A percentile compares a stretch with the other conserved stretches of the same genome.
phyloP scores from a whole-genome alignment of 108 stramenopile genomes.

The Seminavis robusta region DNA sequence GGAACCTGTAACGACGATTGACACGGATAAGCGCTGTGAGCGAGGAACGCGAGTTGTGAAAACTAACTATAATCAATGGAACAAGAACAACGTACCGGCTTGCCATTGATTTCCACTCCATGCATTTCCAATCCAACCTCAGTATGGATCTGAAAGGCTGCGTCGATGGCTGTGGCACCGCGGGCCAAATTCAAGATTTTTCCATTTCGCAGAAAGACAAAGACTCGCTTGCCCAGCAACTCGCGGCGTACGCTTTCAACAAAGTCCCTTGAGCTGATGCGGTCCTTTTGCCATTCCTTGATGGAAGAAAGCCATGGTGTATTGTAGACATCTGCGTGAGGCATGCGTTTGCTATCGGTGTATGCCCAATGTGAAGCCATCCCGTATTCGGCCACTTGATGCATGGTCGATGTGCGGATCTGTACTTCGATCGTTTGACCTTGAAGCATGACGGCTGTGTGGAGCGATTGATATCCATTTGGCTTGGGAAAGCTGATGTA shows the following conservation, averaged over 20 bases:
- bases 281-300: constrained; percentile 89
- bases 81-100: no score
- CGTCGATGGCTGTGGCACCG: constrained; percentile 88
- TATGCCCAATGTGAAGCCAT: constrained; percentile 94
- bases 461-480: constrained; percentile 92
- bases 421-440: constrained; percentile 95
- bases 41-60: no score
- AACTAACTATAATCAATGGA: no score
- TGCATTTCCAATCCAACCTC: constrained; percentile 89
- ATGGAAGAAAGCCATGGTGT: constrained; percentile 88
- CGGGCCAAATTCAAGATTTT: constrained; percentile 88
- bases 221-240: constrained; percentile 86
- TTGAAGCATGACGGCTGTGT: constrained; percentile 84
- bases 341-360: constrained; percentile 40
- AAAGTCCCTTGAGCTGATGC: constrained; percentile 72
- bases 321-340: constrained; percentile 54
- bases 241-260: constrained; percentile 85
- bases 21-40: no score
- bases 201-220: constrained; percentile 87
- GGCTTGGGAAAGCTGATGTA: constrained; percentile 94
- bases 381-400: constrained; percentile 92
- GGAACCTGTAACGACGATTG: no score
- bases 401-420: constrained; percentile 91
- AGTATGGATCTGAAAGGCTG: constrained; percentile 89
- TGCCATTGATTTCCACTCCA: constrained; percentile 86